Evolutionary conservation across 257 asterid species (phyloP).

Genomic region (Solanum virginianum): DNA sequence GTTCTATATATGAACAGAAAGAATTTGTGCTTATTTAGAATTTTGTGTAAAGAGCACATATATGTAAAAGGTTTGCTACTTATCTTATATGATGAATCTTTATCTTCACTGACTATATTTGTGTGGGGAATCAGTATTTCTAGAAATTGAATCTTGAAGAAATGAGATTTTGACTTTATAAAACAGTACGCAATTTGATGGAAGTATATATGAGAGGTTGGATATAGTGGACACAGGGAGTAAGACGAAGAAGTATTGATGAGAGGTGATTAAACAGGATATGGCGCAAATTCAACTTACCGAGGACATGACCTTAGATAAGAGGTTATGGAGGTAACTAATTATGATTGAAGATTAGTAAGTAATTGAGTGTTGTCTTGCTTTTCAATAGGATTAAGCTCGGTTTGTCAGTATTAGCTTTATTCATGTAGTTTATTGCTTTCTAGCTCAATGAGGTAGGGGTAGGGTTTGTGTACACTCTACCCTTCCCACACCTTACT

Average conservation of each 20-base stretch:
- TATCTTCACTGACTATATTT: background rate
- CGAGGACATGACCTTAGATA: background rate
- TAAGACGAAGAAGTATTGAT: background rate
- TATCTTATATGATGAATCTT: background rate
- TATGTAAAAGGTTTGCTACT: background rate
- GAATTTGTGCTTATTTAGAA: background rate
- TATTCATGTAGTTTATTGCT: too few relatives aligned
- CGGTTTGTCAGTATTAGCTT: too few relatives aligned
- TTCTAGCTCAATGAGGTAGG: too few relatives aligned
- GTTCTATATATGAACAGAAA: background rate
- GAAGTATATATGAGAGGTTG: background rate
- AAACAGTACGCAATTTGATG: background rate
- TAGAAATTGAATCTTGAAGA: background rate
- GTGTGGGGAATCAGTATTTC: background rate
- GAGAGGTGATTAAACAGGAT: background rate
- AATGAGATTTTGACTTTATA: background rate
- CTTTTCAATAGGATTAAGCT: too few relatives aligned
- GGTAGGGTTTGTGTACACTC: too few relatives aligned
- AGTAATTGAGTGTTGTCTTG: background rate
- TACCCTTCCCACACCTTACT: too few relatives aligned
- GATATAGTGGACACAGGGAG: background rate
- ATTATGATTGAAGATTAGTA: background rate
- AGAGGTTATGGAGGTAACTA: background rate
- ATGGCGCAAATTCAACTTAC: background rate
- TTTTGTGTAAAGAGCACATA: background rate